These are phyloP conservation scores for Yamadazyma blattariae DNA, from an alignment of 1,139 yeast species.

Conservation along the genomic window DNA sequence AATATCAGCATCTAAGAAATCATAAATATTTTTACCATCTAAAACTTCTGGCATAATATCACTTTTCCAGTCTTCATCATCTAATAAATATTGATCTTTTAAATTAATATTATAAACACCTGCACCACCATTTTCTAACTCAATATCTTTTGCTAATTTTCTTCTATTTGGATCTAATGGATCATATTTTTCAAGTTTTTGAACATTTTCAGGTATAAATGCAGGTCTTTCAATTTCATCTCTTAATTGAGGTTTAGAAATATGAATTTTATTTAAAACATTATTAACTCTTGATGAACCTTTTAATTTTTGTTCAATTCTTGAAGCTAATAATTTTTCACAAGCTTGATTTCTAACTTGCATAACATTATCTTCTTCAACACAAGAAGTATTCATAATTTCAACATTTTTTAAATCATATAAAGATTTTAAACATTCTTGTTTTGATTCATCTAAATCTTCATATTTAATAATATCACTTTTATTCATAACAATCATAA, in stretches of 20 bases:
- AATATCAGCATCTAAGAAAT: slow-evolving; percentile 94
- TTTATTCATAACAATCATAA: slow-evolving; percentile 92
- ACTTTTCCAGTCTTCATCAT: slow-evolving; percentile 96
- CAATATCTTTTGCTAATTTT: slow-evolving; percentile 80
- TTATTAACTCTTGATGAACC: slow-evolving; percentile 86
- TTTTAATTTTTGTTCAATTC: slow-evolving; percentile 96
- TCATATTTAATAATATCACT: slow-evolving; percentile 84
- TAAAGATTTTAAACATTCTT: slow-evolving; percentile 65
- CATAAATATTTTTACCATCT: slow-evolving; percentile 96
- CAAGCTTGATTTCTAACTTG: slow-evolving; percentile 95
- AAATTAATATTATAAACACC: slow-evolving; percentile 94
- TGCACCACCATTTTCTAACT: slow-evolving; percentile 96
- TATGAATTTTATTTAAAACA: slow-evolving; percentile 93
- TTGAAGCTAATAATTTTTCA: slow-evolving; percentile 89
- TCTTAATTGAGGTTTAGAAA: slow-evolving; percentile 84
- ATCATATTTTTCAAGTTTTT: slow-evolving; percentile 63
- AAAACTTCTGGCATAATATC: slow-evolving; percentile 96
- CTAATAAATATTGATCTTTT: slow-evolving; percentile 86
- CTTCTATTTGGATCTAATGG: slow-evolving; percentile 80
- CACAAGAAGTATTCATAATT: slow-evolving; percentile 89
- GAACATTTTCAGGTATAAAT: slow-evolving; percentile 74
- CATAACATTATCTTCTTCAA: slow-evolving; percentile 94
- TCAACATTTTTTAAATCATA: slow-evolving; percentile 76
- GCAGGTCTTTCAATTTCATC: slow-evolving; percentile 83
- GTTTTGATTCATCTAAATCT: slow-evolving; percentile 76